phyloP scores from a whole-genome alignment of 768 basidiomycete species.

The Russula sp. region DNA sequence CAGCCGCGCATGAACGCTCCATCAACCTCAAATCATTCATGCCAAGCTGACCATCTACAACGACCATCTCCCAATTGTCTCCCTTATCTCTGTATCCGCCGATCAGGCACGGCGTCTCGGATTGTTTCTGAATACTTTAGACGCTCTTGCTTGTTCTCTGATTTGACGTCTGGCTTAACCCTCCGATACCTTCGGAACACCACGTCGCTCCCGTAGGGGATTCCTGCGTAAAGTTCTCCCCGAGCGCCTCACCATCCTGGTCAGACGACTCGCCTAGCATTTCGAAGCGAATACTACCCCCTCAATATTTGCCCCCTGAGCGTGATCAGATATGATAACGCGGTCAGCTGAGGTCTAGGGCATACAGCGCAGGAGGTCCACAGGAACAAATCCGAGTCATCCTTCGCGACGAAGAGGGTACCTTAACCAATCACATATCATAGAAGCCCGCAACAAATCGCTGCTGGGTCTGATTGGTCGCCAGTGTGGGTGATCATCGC shows the following conservation, averaged over 20 bases:
- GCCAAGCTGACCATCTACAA: neutral
- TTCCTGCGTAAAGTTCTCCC: neutral
- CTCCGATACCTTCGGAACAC: neutral
- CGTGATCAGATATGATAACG: neutral
- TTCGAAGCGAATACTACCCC: neutral
- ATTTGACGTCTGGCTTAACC: slow-evolving; percentile 8
- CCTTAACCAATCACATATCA: too few species aligned
- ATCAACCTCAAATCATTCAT: neutral
- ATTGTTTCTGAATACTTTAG: neutral
- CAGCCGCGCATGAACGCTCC: neutral
- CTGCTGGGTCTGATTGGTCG: neutral
- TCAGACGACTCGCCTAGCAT: slow-evolving; percentile 3
- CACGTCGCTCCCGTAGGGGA: neutral
- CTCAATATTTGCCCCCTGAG: neutral
- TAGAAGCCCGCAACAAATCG: neutral
- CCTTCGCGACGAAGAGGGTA: neutral
- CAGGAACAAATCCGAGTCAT: neutral
- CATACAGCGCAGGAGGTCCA: neutral
- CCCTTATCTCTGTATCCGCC: neutral
- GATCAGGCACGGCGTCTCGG: neutral
- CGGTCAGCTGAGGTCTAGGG: neutral
- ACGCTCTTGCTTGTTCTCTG: neutral
- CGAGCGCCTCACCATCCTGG: neutral
- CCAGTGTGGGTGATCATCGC: neutral
- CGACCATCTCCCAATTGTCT: neutral